A percentile compares a stretch with the other conserved stretches of the same genome.
phyloP scores from a whole-genome alignment of 768 basidiomycete genomes.

The Pleurotus citrinopileatus region DNA sequence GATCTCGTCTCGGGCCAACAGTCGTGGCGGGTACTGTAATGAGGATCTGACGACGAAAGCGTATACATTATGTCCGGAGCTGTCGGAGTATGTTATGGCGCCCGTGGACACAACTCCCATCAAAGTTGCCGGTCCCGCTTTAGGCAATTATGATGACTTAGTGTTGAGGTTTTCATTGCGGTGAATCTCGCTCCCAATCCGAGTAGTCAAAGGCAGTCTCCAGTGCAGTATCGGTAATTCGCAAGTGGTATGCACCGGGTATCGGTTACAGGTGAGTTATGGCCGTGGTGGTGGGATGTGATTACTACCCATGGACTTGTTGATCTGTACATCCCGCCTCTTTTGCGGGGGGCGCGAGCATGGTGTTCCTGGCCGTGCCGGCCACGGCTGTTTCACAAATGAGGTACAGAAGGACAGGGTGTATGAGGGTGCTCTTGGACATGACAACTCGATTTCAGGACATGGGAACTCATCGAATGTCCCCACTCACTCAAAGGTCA shows the following conservation, averaged over 20 bases:
- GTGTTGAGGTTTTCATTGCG: no score
- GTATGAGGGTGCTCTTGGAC: background rate
- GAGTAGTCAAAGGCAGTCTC: no score
- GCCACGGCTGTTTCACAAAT: background rate
- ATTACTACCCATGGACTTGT: no score
- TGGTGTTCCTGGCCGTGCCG: conserved; percentile 2
- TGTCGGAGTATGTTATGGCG: background rate
- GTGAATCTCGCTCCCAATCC: no score
- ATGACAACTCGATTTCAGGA: no score
- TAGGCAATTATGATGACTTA: background rate
- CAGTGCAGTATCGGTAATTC: no score
- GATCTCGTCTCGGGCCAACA: background rate
- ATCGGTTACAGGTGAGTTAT: no score
- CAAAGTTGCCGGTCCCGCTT: background rate
- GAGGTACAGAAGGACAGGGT: background rate
- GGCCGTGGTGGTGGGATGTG: no score
- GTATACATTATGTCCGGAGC: background rate
- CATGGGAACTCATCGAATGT: no score
- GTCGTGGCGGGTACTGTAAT: background rate
- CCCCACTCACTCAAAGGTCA: background rate
- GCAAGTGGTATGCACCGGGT: no score
- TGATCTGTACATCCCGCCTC: background rate
- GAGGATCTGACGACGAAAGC: background rate
- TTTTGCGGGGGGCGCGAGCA: background rate
- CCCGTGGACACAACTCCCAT: background rate